phyloP scores from a whole-genome alignment of 768 basidiomycete genomes.

The Tricholoma bakamatsutake region DNA sequence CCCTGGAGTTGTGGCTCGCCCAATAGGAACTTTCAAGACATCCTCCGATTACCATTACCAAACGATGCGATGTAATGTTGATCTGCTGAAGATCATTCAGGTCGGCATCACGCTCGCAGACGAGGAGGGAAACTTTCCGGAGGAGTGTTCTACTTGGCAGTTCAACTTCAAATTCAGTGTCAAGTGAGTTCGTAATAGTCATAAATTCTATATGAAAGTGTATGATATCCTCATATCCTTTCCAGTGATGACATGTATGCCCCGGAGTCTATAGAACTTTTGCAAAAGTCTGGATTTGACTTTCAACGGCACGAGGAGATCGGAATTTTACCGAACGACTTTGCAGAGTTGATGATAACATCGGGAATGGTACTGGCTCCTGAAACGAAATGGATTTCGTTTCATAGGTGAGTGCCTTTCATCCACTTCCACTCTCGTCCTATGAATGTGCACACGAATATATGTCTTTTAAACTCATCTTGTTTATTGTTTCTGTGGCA shows the following conservation, averaged over 20 bases:
- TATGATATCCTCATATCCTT: not conserved
- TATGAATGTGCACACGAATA: not conserved
- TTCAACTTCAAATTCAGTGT: constrained; percentile 97
- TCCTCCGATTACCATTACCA: constrained; percentile 99
- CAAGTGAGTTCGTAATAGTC: constrained; percentile 53
- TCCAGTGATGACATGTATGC: constrained; percentile 95
- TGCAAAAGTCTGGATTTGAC: constrained; percentile 94
- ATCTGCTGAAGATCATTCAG: constrained; percentile 96
- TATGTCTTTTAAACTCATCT: not conserved
- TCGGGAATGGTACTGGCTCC: constrained; percentile 86
- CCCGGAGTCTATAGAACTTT: constrained; percentile 92
- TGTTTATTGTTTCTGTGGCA: not conserved
- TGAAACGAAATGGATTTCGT: constrained; percentile 95
- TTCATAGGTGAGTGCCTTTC: constrained; percentile 76
- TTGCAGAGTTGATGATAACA: constrained; percentile 96
- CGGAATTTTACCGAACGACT: constrained; percentile 89
- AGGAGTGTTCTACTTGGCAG: constrained; percentile 94
- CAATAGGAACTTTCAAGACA: constrained; percentile 93
- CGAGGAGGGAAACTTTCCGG: constrained; percentile 87
- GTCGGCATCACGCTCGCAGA: constrained; percentile 93
- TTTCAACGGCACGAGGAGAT: constrained; percentile 90
- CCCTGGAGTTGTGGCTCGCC: constrained; percentile 95
- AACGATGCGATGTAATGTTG: constrained; percentile 99
- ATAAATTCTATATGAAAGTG: not conserved
- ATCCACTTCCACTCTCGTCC: not conserved